Evolutionary conservation across 2,329 filamentous ascomycete species (phyloP).

Genomic region (Furcasterigmium sp.): DNA sequence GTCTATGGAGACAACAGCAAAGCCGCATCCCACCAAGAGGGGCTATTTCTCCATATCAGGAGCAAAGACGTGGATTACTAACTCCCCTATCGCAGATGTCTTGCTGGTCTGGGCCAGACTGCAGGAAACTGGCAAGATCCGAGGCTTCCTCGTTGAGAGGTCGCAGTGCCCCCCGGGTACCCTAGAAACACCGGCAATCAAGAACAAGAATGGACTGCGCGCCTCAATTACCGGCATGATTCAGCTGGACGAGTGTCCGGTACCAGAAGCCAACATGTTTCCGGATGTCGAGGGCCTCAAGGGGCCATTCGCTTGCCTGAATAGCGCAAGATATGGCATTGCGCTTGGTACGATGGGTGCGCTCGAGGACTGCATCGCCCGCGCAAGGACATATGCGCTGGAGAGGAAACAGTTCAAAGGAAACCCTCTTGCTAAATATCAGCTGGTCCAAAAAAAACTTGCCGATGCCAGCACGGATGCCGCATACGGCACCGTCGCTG

Average conservation of each 20-base stretch:
- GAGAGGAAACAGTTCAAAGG: conserved; percentile 95
- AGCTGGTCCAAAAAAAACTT: conserved; percentile 96
- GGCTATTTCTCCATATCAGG: conserved; percentile 77
- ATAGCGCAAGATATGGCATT: conserved; percentile 90
- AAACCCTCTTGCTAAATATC: conserved; percentile 92
- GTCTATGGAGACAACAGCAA: conserved; percentile 85
- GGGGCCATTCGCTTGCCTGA: conserved; percentile 91
- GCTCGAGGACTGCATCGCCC: conserved; percentile 81
- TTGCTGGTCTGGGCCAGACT: conserved; percentile 91
- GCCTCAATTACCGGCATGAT: conserved; percentile 98
- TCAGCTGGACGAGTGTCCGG: conserved; percentile 84
- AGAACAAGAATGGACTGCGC: conserved; percentile 90
- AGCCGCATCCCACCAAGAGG: conserved; percentile 75
- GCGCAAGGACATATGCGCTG: conserved; percentile 80
- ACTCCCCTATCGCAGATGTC: conserved; percentile 83
- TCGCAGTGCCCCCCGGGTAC: conserved; percentile 81
- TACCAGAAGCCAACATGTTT: conserved; percentile 90
- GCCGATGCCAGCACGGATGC: conserved; percentile 89
- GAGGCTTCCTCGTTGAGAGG: conserved; percentile 86
- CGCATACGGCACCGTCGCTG: conserved; percentile 84
- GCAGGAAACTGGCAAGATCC: conserved; percentile 86
- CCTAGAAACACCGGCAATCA: conserved; percentile 84
- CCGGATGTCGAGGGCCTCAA: conserved; percentile 79
- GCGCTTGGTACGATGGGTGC: conserved; percentile 91
- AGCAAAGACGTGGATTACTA: conserved; percentile 93